A percentile compares a stretch with the other conserved stretches of the same genome.
These are phyloP conservation scores for Globisporangium sylvaticum DNA, from an alignment of 352 stramenopile genomes.

Conservation along the genomic window DNA sequence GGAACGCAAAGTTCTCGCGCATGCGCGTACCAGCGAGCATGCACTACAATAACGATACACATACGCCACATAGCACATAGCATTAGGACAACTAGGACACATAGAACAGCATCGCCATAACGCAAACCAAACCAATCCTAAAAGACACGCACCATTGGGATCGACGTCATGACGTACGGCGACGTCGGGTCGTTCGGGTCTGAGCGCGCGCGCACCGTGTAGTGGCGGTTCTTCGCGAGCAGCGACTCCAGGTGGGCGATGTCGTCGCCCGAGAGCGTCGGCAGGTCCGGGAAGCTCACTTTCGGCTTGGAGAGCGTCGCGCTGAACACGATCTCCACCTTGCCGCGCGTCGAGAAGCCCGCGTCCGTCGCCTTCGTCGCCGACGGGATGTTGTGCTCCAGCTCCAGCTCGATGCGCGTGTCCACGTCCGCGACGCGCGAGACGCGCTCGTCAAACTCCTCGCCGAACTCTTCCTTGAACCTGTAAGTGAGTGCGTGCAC, in stretches of 20 bases:
- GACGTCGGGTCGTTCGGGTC: constrained; percentile 56
- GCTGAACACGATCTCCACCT: constrained; percentile 58
- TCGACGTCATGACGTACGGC: constrained; percentile 66
- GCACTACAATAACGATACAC: constrained; percentile 28
- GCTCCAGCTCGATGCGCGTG: constrained; percentile 46
- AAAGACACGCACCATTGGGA: constrained; percentile 44
- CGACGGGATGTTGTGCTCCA: constrained; percentile 60
- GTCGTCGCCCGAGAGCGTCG: constrained; percentile 38
- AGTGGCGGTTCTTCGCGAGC: constrained; percentile 46
- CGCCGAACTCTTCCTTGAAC: constrained; percentile 63
- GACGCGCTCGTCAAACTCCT: constrained; percentile 54
- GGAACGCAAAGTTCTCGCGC: constrained; percentile 80
- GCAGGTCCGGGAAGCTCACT: constrained; percentile 50
- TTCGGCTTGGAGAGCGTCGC: constrained; percentile 54
- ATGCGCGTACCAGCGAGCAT: constrained; percentile 68
- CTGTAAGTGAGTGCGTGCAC: constrained; percentile 21
- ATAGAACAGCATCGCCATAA: neutral
- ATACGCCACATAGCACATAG: neutral
- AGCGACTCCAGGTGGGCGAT: constrained; percentile 44
- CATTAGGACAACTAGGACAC: neutral
- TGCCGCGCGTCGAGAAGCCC: constrained; percentile 44
- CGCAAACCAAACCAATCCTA: neutral
- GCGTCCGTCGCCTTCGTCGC: neutral
- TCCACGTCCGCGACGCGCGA: constrained; percentile 31
- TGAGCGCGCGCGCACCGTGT: constrained; percentile 65